Evolutionary conservation across 306 rosid species (phyloP).

Genomic region (Cajanus cajan): DNA sequence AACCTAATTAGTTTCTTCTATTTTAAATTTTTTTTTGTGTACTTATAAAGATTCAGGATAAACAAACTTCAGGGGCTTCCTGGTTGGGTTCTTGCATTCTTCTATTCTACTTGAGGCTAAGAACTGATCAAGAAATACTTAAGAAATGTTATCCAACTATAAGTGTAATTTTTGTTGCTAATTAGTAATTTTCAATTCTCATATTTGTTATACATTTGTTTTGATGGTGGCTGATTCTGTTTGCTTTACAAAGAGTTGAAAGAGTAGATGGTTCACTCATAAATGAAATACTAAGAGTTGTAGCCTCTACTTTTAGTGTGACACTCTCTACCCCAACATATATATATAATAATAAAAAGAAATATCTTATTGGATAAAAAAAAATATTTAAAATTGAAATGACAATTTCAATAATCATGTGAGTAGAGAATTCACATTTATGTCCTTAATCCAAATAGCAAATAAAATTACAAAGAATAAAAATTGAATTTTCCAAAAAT

Average conservation of each 20-base stretch:
- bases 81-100: conserved; percentile 87
- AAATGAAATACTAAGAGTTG: conserved; percentile 84
- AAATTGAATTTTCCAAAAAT: too few relatives aligned
- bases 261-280: conserved; percentile 72
- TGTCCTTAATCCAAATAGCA: too few relatives aligned
- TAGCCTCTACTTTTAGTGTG: conserved; percentile 54
- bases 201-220: conserved; percentile 13
- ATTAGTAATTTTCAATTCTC: not conserved
- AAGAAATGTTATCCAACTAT: conserved; percentile 80
- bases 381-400: too few relatives aligned
- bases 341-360: too few relatives aligned
- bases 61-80: conserved; percentile 58
- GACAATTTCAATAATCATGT: too few relatives aligned
- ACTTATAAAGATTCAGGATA: conserved; percentile 51
- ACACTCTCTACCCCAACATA: too few relatives aligned
- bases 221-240: not conserved
- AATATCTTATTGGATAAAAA: too few relatives aligned
- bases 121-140: conserved; percentile 53
- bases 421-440: too few relatives aligned
- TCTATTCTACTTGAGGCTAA: conserved; percentile 62
- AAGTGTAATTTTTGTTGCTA: conserved; percentile 33
- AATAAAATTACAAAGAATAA: too few relatives aligned
- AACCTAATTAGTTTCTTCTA: conserved; percentile 15
- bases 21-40: not conserved
- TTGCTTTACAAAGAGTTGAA: conserved; percentile 59